These are phyloP conservation scores for Diplodia corticola DNA, from an alignment of 2,329 filamentous ascomycete genomes.

Conservation along the genomic window DNA sequence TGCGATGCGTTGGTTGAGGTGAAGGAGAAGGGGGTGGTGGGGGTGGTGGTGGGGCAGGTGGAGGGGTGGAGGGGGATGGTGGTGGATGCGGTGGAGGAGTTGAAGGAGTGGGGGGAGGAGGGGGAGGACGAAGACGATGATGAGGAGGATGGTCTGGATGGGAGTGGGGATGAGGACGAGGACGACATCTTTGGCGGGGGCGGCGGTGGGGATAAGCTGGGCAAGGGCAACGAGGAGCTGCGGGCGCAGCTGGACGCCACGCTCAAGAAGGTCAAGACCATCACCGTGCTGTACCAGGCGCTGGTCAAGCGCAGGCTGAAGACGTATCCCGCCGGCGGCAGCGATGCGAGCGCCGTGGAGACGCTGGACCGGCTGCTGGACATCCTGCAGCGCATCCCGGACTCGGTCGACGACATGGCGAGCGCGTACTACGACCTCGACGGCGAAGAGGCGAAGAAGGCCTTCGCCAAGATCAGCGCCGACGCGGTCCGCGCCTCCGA, in stretches of 20 bases:
- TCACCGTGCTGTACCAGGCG: conserved; percentile 68
- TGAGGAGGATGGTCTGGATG: conserved; percentile 38
- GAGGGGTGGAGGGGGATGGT: conserved; percentile 73
- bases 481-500: conserved; percentile 60
- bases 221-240: conserved; percentile 64
- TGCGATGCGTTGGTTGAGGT: conserved; percentile 73
- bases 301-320: conserved; percentile 69
- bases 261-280: conserved; percentile 65
- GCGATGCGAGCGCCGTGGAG: not conserved
- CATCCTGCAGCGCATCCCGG: conserved; percentile 61
- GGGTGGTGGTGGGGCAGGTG: conserved; percentile 69
- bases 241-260: conserved; percentile 65
- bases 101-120: conserved; percentile 85
- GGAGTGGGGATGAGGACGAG: conserved; percentile 48
- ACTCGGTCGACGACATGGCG: conserved; percentile 69
- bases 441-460: conserved; percentile 57
- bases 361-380: conserved; percentile 57
- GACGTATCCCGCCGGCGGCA: conserved; percentile 42
- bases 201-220: conserved; percentile 42
- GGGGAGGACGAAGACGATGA: conserved; percentile 45
- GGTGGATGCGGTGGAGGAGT: conserved; percentile 78
- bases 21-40: conserved; percentile 66
- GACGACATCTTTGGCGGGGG: conserved; percentile 64
- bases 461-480: conserved; percentile 61
- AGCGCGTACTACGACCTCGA: conserved; percentile 71